Evolutionary conservation across 169 alveolate genomes (phyloP), one percentile per base, ranked within the genome.

Genomic region (Cytauxzoon felis): DNA sequence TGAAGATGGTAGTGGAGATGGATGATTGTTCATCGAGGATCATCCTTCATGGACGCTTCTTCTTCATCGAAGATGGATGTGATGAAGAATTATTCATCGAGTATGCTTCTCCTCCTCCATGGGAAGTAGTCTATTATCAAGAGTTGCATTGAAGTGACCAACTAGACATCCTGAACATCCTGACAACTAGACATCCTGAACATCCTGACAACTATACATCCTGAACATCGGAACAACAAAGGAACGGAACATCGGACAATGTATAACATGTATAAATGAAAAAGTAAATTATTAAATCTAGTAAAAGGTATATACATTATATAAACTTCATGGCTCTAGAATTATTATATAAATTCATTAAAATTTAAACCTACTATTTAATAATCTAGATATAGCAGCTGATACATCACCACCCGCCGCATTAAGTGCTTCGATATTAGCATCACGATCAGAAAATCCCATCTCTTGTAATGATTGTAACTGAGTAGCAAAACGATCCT

Each of bases 371-470:
- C 27, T 54, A 54, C 64, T 48, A 24, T 92, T 95, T 36, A 94
- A 63, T 40, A 95, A 62, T 21, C 96, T 91, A 36, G 94, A 93
- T 53, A 95, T 88, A 0, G 98, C 97, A 8, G 97, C 97, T 57
- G 95, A 91, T 18, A 95, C 90, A 78, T 94, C 97, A 40, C 98
- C 98, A 47, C 93, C 93, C 1, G 97, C 88, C 42, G 89, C 95
- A 69, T 89, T 89, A 26, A 95, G 84, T 9, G 97, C 98, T 43
- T 89, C 89, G 33, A 94, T 40, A 64, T 93, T 92, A 23, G 96
- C 96, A 29, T 89, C 98, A 36, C 88, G 87, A 78, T 95, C 95
- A 40, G 81, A 81, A 78, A 95, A 95, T 8, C 98, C 98, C 98
- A 95, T 95, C 61, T 95, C 98, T 76, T 89, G 90, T 19, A 95